These are phyloP conservation scores for Leptosphaerulina australis DNA, from an alignment of 2,329 filamentous ascomycete species.

Conservation along the genomic window DNA sequence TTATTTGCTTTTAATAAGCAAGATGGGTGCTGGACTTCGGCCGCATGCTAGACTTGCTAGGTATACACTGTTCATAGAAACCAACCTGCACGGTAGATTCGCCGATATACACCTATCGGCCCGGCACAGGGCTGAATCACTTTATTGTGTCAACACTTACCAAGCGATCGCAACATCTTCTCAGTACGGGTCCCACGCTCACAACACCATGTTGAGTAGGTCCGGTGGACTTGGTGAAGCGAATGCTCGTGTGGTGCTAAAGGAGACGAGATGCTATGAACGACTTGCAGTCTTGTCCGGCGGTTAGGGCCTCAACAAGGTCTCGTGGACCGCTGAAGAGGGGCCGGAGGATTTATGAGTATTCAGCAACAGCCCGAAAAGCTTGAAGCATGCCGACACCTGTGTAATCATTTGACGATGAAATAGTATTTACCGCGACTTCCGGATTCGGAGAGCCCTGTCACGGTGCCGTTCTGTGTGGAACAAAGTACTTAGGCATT, in stretches of 20 bases:
- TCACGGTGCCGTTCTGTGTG: conserved; percentile 27
- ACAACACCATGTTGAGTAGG: conserved; percentile 11
- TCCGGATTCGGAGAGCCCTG: conserved; percentile 31
- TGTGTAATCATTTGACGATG: conserved; percentile 22
- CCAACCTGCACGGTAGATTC: conserved; percentile 15
- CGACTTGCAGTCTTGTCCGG: conserved; percentile 15
- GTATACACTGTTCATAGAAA: background rate
- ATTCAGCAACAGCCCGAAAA: conserved; percentile 17
- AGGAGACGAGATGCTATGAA: conserved; percentile 14
- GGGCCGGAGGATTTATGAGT: conserved; percentile 26
- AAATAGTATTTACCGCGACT: conserved; percentile 22
- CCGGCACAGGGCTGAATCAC: conserved; percentile 14
- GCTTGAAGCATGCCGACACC: conserved; percentile 23
- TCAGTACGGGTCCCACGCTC: conserved; percentile 19
- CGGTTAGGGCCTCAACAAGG: conserved; percentile 30
- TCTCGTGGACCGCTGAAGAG: conserved; percentile 23
- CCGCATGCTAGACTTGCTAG: background rate
- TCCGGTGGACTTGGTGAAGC: conserved; percentile 19
- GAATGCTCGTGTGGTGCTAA: conserved; percentile 2
- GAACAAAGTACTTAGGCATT: conserved; percentile 16
- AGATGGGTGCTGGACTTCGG: background rate
- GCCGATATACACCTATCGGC: conserved; percentile 21
- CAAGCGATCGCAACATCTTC: conserved; percentile 2
- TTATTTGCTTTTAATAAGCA: background rate
- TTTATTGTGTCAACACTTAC: conserved; percentile 14